These are phyloP conservation scores for Talaromyces sp. DNA, from an alignment of 2,329 filamentous ascomycete genomes.

Conservation along the genomic window DNA sequence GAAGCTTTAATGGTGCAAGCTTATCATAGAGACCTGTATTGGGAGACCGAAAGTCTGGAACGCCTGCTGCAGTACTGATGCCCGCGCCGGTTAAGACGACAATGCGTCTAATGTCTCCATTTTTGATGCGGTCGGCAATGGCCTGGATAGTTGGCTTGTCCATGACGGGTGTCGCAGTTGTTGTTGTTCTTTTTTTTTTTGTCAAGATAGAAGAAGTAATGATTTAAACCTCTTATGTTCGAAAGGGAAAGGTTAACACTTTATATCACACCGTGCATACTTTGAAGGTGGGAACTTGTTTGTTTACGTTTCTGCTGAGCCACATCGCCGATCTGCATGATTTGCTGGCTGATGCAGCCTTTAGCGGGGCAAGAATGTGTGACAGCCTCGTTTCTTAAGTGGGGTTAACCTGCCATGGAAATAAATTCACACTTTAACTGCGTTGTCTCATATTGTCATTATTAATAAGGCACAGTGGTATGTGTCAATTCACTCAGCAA, in stretches of 20 bases:
- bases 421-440: background rate
- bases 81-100: conserved; percentile 66
- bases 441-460: background rate
- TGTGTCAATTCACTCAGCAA: background rate
- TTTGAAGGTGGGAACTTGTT: background rate
- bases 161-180: too few species aligned
- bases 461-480: background rate
- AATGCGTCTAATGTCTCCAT: conserved; percentile 18
- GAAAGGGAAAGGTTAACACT: too few species aligned
- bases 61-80: conserved; percentile 60
- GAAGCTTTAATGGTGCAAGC: conserved; percentile 74
- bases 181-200: too few species aligned
- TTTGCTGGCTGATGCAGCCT: too few species aligned
- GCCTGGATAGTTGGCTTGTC: too few species aligned
- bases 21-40: conserved; percentile 86
- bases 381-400: too few species aligned
- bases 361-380: too few species aligned
- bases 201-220: too few species aligned
- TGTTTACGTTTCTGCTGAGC: conserved; percentile 3
- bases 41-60: conserved; percentile 86
- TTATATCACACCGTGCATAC: too few species aligned
- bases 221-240: too few species aligned
- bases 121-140: conserved; percentile 20
- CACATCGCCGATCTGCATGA: too few species aligned
- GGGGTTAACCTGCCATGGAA: too few species aligned